These are phyloP conservation scores for Aeminium ludgeri DNA, from an alignment of 495 filamentous ascomycete species.

Conservation along the genomic window DNA sequence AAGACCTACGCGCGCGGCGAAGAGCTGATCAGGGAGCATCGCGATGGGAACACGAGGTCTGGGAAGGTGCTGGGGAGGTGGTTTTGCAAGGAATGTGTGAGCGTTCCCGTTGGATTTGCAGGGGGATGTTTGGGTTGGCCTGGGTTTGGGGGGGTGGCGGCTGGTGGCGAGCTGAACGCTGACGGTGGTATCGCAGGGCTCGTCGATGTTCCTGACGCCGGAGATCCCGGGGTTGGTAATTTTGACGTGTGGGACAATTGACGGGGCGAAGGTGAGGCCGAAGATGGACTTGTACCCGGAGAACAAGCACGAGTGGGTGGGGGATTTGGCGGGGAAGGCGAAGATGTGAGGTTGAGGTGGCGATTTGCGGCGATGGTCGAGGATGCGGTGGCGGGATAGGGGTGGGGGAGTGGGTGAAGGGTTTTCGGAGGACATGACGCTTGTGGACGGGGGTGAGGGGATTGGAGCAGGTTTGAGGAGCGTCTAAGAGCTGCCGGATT, in stretches of 20 bases:
- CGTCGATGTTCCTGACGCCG: slow-evolving; percentile 1
- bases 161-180: neutral
- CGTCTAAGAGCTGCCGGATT: too few species aligned
- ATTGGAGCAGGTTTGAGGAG: too few species aligned
- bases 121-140: too few species aligned
- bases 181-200: neutral
- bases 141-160: too few species aligned
- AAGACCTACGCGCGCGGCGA: slow-evolving; percentile 5
- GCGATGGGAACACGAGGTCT: slow-evolving; percentile 6
- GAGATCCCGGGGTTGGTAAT: neutral
- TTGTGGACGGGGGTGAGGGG: too few species aligned
- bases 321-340: neutral
- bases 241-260: slow-evolving; percentile 2
- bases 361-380: too few species aligned
- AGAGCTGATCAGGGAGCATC: slow-evolving; percentile 4
- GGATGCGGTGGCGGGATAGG: too few species aligned
- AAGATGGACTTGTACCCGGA: slow-evolving; percentile 6
- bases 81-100: slow-evolving; percentile 11
- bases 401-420: too few species aligned
- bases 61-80: slow-evolving; percentile 4
- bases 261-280: slow-evolving; percentile 1
- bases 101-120: too few species aligned
- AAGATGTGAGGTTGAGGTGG: neutral
- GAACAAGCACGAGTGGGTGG: slow-evolving; percentile 8
- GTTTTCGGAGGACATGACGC: too few species aligned